Percentiles rank a stretch among this genome's conserved stretches.
phyloP scores from a whole-genome alignment of 176 grass and related monocot genomes.

The Canna indica region DNA sequence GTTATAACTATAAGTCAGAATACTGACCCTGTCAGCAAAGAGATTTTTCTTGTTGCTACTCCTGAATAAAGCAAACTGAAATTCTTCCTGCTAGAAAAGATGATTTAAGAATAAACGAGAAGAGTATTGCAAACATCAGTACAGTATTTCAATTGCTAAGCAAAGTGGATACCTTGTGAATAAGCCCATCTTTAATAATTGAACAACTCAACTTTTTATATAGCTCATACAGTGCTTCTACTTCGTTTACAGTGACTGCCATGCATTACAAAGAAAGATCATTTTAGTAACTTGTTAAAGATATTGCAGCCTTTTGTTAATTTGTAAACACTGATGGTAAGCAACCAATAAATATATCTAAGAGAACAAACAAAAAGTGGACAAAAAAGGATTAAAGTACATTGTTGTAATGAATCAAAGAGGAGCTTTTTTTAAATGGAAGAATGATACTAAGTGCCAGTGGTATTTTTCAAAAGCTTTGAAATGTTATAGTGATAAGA shows the following conservation, averaged over 20 bases:
- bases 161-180: neutral
- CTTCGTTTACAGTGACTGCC: neutral
- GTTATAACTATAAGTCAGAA: neutral
- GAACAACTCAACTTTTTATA: conserved; percentile 1
- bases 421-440: neutral
- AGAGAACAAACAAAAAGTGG: neutral
- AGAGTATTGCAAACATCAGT: neutral
- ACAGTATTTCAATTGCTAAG: neutral
- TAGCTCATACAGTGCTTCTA: conserved; percentile 1
- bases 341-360: neutral
- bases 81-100: conserved; percentile 1
- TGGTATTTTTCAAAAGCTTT: neutral
- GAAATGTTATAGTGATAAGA: neutral
- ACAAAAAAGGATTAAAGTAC: neutral
- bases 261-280: neutral
- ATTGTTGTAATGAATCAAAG: neutral
- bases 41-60: neutral
- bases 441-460: neutral
- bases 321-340: neutral
- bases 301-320: neutral
- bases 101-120: neutral
- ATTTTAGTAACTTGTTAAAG: neutral
- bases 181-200: conserved; percentile 2
- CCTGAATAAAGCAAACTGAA: conserved; percentile 1
- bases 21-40: neutral